These are phyloP conservation scores for Rhizoclosmatium globosum DNA, from an alignment of 192 early-diverging fungal genomes.

Conservation along the genomic window DNA sequence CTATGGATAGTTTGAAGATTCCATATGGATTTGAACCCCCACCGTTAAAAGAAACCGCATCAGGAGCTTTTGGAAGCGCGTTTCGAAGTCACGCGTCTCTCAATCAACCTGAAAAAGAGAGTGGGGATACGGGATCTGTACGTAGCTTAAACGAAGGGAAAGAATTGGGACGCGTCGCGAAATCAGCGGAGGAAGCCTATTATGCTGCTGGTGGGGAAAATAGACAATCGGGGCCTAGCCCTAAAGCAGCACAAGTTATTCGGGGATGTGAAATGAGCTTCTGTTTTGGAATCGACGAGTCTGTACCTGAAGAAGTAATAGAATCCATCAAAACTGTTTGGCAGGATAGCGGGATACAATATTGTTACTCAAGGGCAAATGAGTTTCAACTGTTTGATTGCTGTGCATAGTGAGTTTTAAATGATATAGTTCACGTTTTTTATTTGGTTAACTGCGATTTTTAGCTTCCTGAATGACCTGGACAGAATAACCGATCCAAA, in stretches of 20 bases:
- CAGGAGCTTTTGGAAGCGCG: conserved; percentile 52
- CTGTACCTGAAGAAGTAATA: conserved; percentile 17
- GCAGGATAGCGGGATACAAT: conserved; percentile 50
- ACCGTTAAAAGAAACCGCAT: conserved; percentile 54
- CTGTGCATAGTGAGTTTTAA: conserved; percentile 45
- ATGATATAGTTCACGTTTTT: no score
- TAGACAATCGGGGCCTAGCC: background rate
- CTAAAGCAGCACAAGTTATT: conserved; percentile 13
- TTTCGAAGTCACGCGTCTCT: background rate
- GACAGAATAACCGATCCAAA: conserved; percentile 54
- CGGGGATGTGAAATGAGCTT: background rate
- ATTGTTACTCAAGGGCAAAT: conserved; percentile 39
- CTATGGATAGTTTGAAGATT: conserved; percentile 47
- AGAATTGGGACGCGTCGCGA: background rate
- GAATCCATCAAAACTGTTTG: conserved; percentile 39
- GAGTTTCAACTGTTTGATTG: conserved; percentile 57
- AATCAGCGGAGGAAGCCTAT: background rate
- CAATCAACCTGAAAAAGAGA: background rate
- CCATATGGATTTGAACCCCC: conserved; percentile 50
- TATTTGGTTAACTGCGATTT: background rate
- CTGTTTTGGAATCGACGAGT: conserved; percentile 42
- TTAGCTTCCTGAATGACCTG: conserved; percentile 45
- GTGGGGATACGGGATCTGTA: background rate
- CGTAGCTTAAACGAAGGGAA: background rate
- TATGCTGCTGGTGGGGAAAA: background rate